phyloP scores from a whole-genome alignment of 2,329 filamentous ascomycete species.

The Nectriaceae sp. region DNA sequence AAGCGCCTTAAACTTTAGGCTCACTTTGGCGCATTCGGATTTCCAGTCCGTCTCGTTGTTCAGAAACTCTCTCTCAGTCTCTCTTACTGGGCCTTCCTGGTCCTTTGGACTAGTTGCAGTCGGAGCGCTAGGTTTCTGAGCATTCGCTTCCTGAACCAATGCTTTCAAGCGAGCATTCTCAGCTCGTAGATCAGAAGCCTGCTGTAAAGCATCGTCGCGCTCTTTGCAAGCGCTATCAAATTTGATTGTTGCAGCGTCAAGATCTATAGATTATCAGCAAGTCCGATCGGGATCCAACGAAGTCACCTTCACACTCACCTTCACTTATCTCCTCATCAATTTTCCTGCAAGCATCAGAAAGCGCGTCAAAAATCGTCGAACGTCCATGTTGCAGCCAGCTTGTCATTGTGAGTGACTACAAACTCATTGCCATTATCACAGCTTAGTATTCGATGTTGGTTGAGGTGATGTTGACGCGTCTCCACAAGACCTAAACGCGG shows the following conservation, averaged over 20 bases:
- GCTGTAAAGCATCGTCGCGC: constrained; percentile 15
- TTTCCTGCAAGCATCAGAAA: constrained; percentile 41
- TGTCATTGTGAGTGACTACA: constrained; percentile 33
- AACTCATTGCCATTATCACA: background rate
- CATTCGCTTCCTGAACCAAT: constrained; percentile 12
- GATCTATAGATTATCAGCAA: constrained; percentile 20
- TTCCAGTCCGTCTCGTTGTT: constrained; percentile 24
- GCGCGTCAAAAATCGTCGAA: constrained; percentile 41
- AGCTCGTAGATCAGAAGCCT: constrained; percentile 9
- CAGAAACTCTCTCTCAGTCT: background rate
- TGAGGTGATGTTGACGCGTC: constrained; percentile 24
- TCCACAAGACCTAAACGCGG: no score
- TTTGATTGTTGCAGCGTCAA: constrained; percentile 45
- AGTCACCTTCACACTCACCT: constrained; percentile 29
- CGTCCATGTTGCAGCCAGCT: constrained; percentile 43
- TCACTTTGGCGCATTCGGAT: constrained; percentile 39
- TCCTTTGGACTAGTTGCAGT: background rate
- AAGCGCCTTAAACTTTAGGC: constrained; percentile 43
- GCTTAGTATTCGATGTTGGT: background rate
- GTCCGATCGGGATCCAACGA: background rate
- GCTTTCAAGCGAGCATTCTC: constrained; percentile 23
- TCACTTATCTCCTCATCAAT: constrained; percentile 40
- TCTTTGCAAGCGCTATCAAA: constrained; percentile 30
- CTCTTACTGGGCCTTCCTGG: background rate
- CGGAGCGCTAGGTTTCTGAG: constrained; percentile 3